phyloP scores from a whole-genome alignment of 129 eudicot species.

The Erigeron canadensis region DNA sequence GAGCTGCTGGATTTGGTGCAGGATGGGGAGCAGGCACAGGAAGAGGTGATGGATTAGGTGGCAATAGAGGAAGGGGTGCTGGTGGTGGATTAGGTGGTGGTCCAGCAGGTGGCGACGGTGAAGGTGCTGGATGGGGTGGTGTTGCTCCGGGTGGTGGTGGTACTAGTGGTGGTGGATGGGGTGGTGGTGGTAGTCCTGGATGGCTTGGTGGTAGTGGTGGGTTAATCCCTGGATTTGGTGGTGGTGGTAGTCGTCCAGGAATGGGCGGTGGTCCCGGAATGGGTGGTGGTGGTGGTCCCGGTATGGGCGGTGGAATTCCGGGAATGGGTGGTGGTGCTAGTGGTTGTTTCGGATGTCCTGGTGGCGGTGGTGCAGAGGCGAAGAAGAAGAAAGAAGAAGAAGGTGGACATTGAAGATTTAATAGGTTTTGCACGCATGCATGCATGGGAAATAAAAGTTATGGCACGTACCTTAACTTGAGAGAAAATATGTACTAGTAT shows the following conservation, averaged over 20 bases:
- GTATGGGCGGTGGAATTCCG: constrained; percentile 5
- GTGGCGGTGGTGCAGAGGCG: neutral
- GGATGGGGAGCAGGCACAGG: constrained; percentile 43
- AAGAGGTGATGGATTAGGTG: constrained; percentile 34
- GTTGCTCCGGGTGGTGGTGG: constrained; percentile 18
- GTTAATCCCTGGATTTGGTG: constrained; percentile 24
- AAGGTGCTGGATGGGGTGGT: constrained; percentile 23
- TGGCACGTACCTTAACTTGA: too few species aligned
- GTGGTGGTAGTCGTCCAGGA: constrained; percentile 9
- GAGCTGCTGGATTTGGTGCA: constrained; percentile 25
- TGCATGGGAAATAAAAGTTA: too few species aligned
- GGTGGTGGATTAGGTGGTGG: constrained; percentile 42
- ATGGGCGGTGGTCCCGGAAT: constrained; percentile 10
- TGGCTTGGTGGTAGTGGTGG: constrained; percentile 34
- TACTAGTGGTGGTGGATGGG: constrained; percentile 25
- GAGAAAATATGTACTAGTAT: too few species aligned
- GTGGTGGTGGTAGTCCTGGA: constrained; percentile 46
- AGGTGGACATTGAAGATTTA: constrained; percentile 1
- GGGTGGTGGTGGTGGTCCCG: constrained; percentile 13
- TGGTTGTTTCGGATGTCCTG: too few species aligned
- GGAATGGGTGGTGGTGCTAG: neutral
- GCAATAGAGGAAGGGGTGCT: neutral
- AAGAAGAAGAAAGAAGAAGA: constrained; percentile 3
- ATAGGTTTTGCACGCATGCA: neutral
- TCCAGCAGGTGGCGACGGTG: constrained; percentile 29